Evolutionary conservation across 441 rosid species (phyloP).

Genomic region (Populus hybrid): DNA sequence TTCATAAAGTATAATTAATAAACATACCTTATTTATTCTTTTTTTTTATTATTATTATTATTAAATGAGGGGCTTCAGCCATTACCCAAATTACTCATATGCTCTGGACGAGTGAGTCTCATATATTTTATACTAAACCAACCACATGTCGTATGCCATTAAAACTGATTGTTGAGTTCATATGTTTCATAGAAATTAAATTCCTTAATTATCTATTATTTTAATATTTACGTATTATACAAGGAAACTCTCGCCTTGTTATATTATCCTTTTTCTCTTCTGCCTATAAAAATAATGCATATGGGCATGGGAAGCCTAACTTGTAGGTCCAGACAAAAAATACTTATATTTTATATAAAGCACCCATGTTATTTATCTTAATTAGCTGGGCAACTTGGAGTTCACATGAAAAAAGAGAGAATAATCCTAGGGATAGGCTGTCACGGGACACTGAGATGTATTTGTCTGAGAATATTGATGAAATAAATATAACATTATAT

Average conservation of each 20-base stretch:
- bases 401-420: constrained; percentile 20
- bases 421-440: constrained; percentile 31
- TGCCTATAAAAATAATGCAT: neutral
- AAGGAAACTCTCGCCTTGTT: neutral
- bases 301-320: neutral
- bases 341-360: neutral
- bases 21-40: too few relatives aligned
- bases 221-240: neutral
- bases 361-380: neutral
- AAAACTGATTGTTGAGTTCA: too few relatives aligned
- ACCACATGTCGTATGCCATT: too few relatives aligned
- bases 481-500: neutral
- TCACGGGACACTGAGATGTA: constrained; percentile 17
- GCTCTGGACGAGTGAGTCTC: too few relatives aligned
- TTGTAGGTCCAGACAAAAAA: neutral
- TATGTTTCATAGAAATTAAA: too few relatives aligned
- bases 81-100: too few relatives aligned
- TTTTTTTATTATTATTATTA: too few relatives aligned
- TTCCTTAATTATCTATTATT: neutral
- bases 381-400: neutral
- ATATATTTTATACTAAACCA: too few relatives aligned
- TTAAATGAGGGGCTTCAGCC: too few relatives aligned
- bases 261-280: neutral
- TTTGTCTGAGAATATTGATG: constrained; percentile 16
- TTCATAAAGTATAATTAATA: too few relatives aligned